phyloP scores from a whole-genome alignment of 306 rosid species.

The Albizia julibrissin region DNA sequence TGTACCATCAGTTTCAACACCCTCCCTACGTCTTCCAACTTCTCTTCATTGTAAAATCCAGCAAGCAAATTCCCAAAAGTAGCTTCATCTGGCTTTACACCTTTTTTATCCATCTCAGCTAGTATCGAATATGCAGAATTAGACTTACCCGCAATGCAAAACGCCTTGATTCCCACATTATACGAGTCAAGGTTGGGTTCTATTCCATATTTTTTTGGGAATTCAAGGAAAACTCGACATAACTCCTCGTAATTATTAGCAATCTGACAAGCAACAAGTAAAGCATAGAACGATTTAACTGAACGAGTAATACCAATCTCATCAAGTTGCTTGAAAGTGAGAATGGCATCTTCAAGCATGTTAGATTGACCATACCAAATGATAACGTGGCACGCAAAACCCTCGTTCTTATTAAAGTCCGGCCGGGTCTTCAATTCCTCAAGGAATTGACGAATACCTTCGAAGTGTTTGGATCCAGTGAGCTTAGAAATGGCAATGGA shows the following conservation, averaged over 20 bases:
- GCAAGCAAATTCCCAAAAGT: constrained; percentile 48
- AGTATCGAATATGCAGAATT: constrained; percentile 57
- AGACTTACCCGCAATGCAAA: constrained; percentile 58
- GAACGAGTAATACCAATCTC: constrained; percentile 47
- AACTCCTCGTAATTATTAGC: constrained; percentile 61
- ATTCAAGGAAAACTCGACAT: constrained; percentile 58
- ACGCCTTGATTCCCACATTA: constrained; percentile 60
- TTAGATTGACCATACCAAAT: constrained; percentile 78
- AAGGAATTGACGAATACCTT: constrained; percentile 52
- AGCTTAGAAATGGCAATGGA: constrained; percentile 72
- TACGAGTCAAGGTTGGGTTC: constrained; percentile 63
- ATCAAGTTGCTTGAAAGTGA: constrained; percentile 46
- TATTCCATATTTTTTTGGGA: constrained; percentile 58
- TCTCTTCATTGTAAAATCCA: constrained; percentile 72
- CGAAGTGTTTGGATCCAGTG: constrained; percentile 53
- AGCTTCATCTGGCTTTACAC: constrained; percentile 47
- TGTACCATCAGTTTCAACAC: constrained; percentile 62
- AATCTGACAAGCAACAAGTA: constrained; percentile 54
- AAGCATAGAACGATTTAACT: constrained; percentile 62
- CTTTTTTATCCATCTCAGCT: constrained; percentile 73
- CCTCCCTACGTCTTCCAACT: constrained; percentile 70
- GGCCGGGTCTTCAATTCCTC: constrained; percentile 57
- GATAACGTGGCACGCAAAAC: constrained; percentile 61
- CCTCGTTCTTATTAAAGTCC: constrained; percentile 57
- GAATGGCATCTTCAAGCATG: constrained; percentile 63